Base-by-base conservation (phyloP, 2,329 filamentous ascomycete species). In the Dactylellina leptospora region DNA sequence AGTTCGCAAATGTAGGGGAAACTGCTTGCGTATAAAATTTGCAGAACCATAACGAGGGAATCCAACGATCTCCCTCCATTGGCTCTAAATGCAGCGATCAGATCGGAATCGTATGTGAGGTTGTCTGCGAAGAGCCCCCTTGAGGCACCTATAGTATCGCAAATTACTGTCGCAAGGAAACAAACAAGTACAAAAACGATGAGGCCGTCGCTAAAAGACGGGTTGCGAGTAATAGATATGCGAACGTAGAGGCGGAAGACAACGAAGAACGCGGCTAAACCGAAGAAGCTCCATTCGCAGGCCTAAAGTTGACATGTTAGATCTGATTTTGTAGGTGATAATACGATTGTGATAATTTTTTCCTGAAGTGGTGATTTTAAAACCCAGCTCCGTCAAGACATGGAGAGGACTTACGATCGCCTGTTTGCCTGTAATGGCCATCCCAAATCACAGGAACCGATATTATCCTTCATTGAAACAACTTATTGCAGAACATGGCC, bases 261-360 rank as follows among this genome's bases (percentile, higher is more conserved):
- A 20, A 71, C 66, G 38, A 71, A 71, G 44, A 63, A 71, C 3
- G 59, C 58, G 5, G 58, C 66, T 6, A 71, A 13, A 11, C 56
- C 44, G 20, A 71, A 60, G 51, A 71, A 71, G 20, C 58, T 23
- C 66, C 66, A 71, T 59, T 71, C 66, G 66, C 66, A 71, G 45
- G 66, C 66, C 66, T 71, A 38, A 23, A 47, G 20, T 27, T n/a
- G n/a, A n/a, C n/a, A n/a, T n/a, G n/a, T n/a, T n/a, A n/a, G n/a
- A n/a, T n/a, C n/a, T n/a, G n/a, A n/a, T n/a, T n/a, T n/a, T n/a
- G n/a, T n/a, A n/a, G n/a, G n/a, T n/a, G n/a, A n/a, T n/a, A n/a
- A n/a, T n/a, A n/a, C n/a, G n/a, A n/a, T n/a, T n/a, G n/a, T n/a
- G n/a, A n/a, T n/a, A n/a, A n/a, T n/a, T n/a, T n/a, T n/a, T n/a